Conservation (phyloP, 2,329 filamentous ascomycete species). For the Exophiala phaeomuriformis region DNA sequence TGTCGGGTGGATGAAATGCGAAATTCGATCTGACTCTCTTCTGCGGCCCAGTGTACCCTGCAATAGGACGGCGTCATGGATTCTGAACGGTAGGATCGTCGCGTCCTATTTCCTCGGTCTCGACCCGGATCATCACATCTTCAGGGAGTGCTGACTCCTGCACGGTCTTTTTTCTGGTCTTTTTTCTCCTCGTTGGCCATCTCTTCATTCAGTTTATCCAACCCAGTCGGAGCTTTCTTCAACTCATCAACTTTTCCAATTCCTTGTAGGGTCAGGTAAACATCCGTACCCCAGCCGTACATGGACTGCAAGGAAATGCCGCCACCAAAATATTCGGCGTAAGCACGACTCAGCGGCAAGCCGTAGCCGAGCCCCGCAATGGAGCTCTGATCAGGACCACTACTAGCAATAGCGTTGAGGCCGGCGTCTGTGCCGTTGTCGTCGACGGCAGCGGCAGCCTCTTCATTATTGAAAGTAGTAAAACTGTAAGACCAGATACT, state of each 20-base stretch:
- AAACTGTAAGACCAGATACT: slow-evolving; percentile 98
- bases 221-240: slow-evolving; percentile 12
- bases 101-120: no score
- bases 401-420: slow-evolving; percentile 65
- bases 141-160: no score
- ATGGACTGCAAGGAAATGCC: slow-evolving; percentile 92
- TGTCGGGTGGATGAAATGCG: no score
- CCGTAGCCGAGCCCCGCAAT: slow-evolving; percentile 94
- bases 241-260: slow-evolving; percentile 44
- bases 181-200: not conserved
- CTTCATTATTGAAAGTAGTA: slow-evolving; percentile 77
- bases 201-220: slow-evolving; percentile 12
- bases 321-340: slow-evolving; percentile 96
- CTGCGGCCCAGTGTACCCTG: no score
- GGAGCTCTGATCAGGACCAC: slow-evolving; percentile 65
- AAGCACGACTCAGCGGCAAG: slow-evolving; percentile 79
- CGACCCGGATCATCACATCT: no score
- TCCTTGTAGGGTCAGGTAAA: slow-evolving; percentile 56
- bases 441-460: slow-evolving; percentile 40
- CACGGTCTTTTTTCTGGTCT: not conserved
- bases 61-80: no score
- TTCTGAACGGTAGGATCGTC: no score
- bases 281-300: slow-evolving; percentile 80
- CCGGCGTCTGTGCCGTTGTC: slow-evolving; percentile 52
- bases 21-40: no score